Conservation (phyloP, 2,329 filamentous ascomycete genomes). For the Pseudogymnoascus sp. region DNA sequence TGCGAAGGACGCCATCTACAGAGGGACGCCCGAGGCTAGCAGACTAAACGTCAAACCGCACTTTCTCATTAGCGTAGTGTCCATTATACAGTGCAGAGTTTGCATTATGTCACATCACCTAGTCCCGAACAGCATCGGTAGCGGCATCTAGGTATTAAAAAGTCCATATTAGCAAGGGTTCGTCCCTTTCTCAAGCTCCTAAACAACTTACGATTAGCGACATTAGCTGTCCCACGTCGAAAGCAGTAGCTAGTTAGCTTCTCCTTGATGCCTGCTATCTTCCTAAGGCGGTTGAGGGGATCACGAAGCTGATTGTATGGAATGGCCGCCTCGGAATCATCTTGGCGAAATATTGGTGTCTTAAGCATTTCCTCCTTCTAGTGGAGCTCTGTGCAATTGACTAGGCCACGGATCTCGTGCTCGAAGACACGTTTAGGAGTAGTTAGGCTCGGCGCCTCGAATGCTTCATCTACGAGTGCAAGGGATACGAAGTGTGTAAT, state of each 20-base stretch:
- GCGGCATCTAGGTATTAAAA: conserved; percentile 4
- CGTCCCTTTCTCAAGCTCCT: not conserved
- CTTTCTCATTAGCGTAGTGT: conserved; percentile 11
- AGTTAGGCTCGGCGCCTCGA: conserved; percentile 14
- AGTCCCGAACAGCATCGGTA: conserved; percentile 8
- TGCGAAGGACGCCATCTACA: conserved; percentile 4
- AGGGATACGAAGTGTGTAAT: conserved; percentile 16
- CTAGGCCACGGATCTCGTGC: conserved; percentile 10
- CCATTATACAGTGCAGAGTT: conserved; percentile 3
- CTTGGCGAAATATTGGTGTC: conserved; percentile 8
- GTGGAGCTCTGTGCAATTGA: not conserved
- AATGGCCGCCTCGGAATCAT: not conserved
- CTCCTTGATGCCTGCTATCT: conserved; percentile 11
- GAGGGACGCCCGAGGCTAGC: conserved; percentile 14
- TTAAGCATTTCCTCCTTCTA: conserved; percentile 9
- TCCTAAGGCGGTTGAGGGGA: conserved; percentile 13
- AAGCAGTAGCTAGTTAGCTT: conserved; percentile 20
- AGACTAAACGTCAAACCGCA: conserved; percentile 15
- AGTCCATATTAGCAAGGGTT: conserved; percentile 6
- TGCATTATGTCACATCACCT: conserved; percentile 13
- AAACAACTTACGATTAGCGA: conserved; percentile 16
- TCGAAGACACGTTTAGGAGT: conserved; percentile 14
- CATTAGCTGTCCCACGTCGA: conserved; percentile 16
- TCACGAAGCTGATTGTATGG: conserved; percentile 6
- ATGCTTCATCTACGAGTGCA: conserved; percentile 12